Base-by-base conservation (phyloP, 108 stramenopile genomes). In the Conticribra guillardii region DNA sequence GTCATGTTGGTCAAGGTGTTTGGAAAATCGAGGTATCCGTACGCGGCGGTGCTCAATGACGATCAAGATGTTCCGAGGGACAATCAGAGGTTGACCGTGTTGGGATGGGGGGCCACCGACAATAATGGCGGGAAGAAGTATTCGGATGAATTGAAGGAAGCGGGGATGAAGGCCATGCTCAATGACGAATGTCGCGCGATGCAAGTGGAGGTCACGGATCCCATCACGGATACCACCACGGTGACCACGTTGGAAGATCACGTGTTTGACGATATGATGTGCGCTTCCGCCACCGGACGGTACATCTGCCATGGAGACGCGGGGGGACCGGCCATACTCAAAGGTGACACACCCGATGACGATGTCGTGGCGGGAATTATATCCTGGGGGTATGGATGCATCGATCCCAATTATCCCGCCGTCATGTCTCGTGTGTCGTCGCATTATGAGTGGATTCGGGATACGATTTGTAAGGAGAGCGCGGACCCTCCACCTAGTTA, bases 331-430 rank as follows among this genome's bases (percentile, higher is more conserved):
- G 49, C 69, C 27, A 31, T 81, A 0, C 9, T 14, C 5, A 31
- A 49, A 15, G 79, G 69, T 1, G 52, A 59, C 53, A 30, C 15
- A 44, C 34, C 53, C 14, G 49, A 69, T 2, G 24, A 60, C 54
- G 69, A 83, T 74, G 41, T 53, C 58, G 76, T 64, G 4, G 64
- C 73, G 14, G 87, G 82, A 4, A 69, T 85, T 5, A 54, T 81
- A 14, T 72, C 69, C 0, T 87, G 84, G 84, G 87, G 87, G 5
- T 77, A 81, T 17, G 74, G 80, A 51, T 87, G 87, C 56, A 80
- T 80, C 45, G 62, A 85, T 74, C 62, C 54, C 5, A 32, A 73
- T 7, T 85, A 79, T 57, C 87, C 87, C 17, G 84, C 82, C 19
- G 80, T 87, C 27, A 60, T 54, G 69, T 48, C 80, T 11, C 57